Evolutionary conservation across 148 eudicot genomes (phyloP).

Genomic region (Suaeda aralocaspica): DNA sequence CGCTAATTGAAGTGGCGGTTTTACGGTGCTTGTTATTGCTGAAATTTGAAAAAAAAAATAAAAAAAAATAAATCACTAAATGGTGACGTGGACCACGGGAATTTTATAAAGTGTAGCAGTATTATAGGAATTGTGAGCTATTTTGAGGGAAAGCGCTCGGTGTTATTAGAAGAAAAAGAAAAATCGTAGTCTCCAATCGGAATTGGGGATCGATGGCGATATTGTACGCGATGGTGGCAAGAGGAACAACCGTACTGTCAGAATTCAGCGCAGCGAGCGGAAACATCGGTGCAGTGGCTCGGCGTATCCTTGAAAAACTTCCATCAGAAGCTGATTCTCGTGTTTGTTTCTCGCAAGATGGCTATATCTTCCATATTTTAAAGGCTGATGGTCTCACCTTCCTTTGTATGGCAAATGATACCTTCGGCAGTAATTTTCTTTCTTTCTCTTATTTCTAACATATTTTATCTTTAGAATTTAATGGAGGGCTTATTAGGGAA

Average conservation of each 20-base stretch:
- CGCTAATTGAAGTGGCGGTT: too few species aligned
- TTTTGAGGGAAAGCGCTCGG: too few species aligned
- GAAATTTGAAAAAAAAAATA: too few species aligned
- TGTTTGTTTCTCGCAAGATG: slow-evolving; percentile 90
- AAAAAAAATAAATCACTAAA: too few species aligned
- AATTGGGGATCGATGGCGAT: too few species aligned
- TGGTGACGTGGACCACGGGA: too few species aligned
- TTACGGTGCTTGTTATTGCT: too few species aligned
- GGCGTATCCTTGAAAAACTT: slow-evolving; percentile 86
- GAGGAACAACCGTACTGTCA: slow-evolving; percentile 85
- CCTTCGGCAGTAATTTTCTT: slow-evolving; percentile 66
- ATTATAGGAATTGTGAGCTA: too few species aligned
- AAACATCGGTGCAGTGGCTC: slow-evolving; percentile 73
- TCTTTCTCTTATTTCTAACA: background rate
- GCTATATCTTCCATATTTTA: slow-evolving; percentile 82
- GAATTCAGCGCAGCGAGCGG: slow-evolving; percentile 95
- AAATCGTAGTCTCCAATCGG: too few species aligned
- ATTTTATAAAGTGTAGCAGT: too few species aligned
- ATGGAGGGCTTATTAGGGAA: too few species aligned
- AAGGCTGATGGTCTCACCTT: slow-evolving; percentile 67
- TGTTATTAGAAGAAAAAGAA: too few species aligned
- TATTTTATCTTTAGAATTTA: background rate
- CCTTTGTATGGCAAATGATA: slow-evolving; percentile 94
- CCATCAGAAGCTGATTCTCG: slow-evolving; percentile 59
- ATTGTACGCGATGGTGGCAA: slow-evolving; percentile 77